phyloP scores from a whole-genome alignment of 2,329 filamentous ascomycete species.

The Penicillium sp. region DNA sequence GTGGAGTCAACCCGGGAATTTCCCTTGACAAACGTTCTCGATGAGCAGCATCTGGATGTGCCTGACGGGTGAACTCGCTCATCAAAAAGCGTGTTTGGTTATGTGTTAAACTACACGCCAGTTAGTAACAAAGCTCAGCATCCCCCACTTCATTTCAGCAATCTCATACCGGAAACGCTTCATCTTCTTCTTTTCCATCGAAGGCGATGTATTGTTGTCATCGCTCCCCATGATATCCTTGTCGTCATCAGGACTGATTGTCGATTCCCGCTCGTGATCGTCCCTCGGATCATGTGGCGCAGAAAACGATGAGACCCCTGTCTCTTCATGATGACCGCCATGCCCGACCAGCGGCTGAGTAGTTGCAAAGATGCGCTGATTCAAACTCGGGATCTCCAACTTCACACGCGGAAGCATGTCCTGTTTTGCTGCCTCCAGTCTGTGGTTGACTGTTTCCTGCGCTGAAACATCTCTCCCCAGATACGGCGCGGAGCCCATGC shows the following conservation, averaged over 20 bases:
- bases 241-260: conserved; percentile 32
- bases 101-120: conserved; percentile 72
- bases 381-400: conserved; percentile 28
- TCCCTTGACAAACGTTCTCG: conserved; percentile 82
- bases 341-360: conserved; percentile 17
- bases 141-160: background rate
- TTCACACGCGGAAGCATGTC: conserved; percentile 26
- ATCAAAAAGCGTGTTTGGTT: conserved; percentile 96
- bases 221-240: conserved; percentile 29
- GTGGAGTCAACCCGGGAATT: conserved; percentile 85
- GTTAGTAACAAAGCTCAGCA: conserved; percentile 1
- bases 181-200: conserved; percentile 44
- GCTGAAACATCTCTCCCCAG: conserved; percentile 21
- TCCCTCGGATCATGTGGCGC: conserved; percentile 14
- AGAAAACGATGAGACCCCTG: conserved; percentile 12
- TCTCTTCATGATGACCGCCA: conserved; percentile 16
- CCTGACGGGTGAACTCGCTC: conserved; percentile 94
- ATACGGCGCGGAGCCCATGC: conserved; percentile 14
- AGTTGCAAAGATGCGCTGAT: conserved; percentile 18
- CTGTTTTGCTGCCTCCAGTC: conserved; percentile 17
- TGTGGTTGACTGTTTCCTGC: conserved; percentile 16
- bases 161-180: conserved; percentile 43
- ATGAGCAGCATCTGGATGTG: conserved; percentile 88
- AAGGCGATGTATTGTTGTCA: conserved; percentile 28
- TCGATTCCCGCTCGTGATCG: conserved; percentile 21